Conservation (phyloP, 345 rosid species). For the Rhodamnia rubescens region DNA sequence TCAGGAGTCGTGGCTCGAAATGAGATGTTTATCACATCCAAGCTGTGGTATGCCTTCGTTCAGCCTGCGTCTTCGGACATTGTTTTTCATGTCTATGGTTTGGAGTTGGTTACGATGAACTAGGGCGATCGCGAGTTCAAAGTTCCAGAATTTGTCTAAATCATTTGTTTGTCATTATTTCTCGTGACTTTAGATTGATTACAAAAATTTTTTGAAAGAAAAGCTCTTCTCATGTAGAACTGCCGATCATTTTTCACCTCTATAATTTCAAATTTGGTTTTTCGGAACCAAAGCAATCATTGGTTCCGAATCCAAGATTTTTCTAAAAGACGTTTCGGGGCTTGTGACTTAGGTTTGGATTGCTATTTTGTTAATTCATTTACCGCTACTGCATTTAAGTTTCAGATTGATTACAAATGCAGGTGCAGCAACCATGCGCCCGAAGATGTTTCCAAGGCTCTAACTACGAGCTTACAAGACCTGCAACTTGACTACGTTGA, state of each 20-base stretch:
- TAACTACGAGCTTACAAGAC: constrained; percentile 27
- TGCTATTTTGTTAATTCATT: not conserved
- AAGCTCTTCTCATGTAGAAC: not conserved
- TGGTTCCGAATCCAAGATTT: not conserved
- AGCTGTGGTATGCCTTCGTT: constrained; percentile 24
- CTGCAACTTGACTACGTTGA: constrained; percentile 43
- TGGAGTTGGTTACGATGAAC: not conserved
- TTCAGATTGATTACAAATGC: not conserved
- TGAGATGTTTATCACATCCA: constrained; percentile 39
- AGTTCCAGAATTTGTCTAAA: not conserved
- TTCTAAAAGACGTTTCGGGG: not conserved
- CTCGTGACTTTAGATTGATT: not conserved
- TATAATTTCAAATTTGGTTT: not conserved
- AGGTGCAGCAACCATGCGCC: constrained; percentile 45
- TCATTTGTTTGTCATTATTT: not conserved
- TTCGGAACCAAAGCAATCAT: not conserved
- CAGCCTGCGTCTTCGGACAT: not conserved
- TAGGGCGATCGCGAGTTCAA: not conserved
- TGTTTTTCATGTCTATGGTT: not conserved
- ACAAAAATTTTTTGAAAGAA: not conserved
- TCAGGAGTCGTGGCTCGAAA: constrained; percentile 30
- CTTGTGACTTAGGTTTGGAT: not conserved
- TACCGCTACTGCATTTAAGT: not conserved
- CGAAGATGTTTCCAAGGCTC: constrained; percentile 41
- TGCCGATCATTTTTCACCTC: not conserved